Evolutionary conservation across 768 basidiomycete species (phyloP).

Genomic region (Boletus speciosus): DNA sequence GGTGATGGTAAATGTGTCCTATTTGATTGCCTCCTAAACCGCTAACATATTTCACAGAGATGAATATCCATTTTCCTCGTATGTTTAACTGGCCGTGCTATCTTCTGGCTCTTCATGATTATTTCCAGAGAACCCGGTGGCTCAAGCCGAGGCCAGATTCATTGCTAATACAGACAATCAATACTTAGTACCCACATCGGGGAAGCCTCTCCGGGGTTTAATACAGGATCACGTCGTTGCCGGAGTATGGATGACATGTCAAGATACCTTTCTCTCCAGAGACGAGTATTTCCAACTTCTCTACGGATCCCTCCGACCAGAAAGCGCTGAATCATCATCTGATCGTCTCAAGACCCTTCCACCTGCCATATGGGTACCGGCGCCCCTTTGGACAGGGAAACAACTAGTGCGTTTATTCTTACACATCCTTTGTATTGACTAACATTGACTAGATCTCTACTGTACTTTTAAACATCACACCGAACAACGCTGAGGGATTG

Average conservation of each 20-base stretch:
- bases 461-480: conserved; percentile 88
- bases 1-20: conserved; percentile 64
- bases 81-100: conserved; percentile 30
- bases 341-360: conserved; percentile 75
- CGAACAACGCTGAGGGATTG: conserved; percentile 70
- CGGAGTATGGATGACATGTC: conserved; percentile 98
- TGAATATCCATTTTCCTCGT: conserved; percentile 99
- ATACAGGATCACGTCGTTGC: conserved; percentile 99
- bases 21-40: background rate
- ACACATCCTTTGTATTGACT: background rate
- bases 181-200: conserved; percentile 98
- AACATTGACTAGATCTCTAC: conserved; percentile 74
- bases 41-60: conserved; percentile 53
- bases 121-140: conserved; percentile 81
- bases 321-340: conserved; percentile 60
- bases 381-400: conserved; percentile 94
- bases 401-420: conserved; percentile 70
- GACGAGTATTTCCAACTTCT: conserved; percentile 96
- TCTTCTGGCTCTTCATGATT: background rate
- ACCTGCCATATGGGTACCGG: conserved; percentile 90
- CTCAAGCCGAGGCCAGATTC: conserved; percentile 88
- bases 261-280: conserved; percentile 90
- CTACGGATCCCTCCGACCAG: conserved; percentile 90
- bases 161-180: conserved; percentile 99
- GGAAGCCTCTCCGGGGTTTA: conserved; percentile 93